Evolutionary conservation across 257 asterid species (phyloP).

Genomic region (Scutellaria minor): DNA sequence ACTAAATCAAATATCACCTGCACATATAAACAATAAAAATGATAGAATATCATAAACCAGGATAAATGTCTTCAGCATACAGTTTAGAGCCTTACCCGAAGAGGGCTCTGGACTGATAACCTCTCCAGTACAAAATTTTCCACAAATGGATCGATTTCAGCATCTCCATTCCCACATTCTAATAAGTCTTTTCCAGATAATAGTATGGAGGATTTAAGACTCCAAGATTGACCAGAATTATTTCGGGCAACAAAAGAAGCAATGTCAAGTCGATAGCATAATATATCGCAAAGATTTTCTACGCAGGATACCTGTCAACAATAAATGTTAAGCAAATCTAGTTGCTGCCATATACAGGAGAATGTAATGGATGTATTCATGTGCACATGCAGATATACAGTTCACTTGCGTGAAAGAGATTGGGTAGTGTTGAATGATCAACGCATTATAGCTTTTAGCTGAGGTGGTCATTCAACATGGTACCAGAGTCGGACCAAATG

Average conservation of each 20-base stretch:
- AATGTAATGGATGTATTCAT: constrained; percentile 17
- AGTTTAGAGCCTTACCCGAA: constrained; percentile 66
- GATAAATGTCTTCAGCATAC: constrained; percentile 19
- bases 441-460: too few species aligned
- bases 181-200: constrained; percentile 65
- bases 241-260: constrained; percentile 92
- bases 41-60: constrained; percentile 26
- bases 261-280: constrained; percentile 92
- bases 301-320: constrained; percentile 81
- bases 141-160: constrained; percentile 85
- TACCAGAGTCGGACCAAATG: too few species aligned
- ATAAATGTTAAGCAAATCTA: constrained; percentile 32
- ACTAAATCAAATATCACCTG: constrained; percentile 95
- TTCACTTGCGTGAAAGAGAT: not conserved
- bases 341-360: constrained; percentile 18
- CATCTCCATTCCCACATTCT: constrained; percentile 52
- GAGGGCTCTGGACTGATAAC: constrained; percentile 92
- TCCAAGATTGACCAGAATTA: constrained; percentile 94
- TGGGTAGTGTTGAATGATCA: not conserved
- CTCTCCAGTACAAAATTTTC: constrained; percentile 96
- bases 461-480: too few species aligned
- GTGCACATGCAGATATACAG: constrained; percentile 25
- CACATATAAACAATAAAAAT: constrained; percentile 39
- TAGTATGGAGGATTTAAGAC: constrained; percentile 77
- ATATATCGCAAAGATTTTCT: constrained; percentile 88